Evolutionary conservation across 2,329 filamentous ascomycete species (phyloP), one percentile per base, ranked within the genome.

Genomic region (Verticillium isaacii): DNA sequence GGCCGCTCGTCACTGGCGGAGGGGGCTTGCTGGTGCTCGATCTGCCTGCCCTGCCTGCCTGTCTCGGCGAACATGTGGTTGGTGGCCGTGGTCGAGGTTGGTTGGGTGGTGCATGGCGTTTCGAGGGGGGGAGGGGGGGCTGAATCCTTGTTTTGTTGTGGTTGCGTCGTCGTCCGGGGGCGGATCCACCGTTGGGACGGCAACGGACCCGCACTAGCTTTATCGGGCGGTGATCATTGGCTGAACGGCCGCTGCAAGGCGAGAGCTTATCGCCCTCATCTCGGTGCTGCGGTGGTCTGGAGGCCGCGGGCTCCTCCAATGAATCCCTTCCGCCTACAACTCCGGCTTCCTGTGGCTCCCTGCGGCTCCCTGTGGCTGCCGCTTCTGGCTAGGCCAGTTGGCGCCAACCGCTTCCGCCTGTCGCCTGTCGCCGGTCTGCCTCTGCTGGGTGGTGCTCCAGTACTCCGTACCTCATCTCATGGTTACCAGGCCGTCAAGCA

Each of bases 121-220:
- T 15, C 25, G 45, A 14, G 41, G 25, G 25, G 39, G 15, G 29
- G 29, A n/a, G n/a, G n/a, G n/a, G n/a, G n/a, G n/a, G n/a, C n/a
- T n/a, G n/a, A 5, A 52, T 17, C 36, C 37, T 57, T 52, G 57
- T 59, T 59, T 59, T 59, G 58, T 54, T 59, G 41, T 55, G 32
- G 25, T 37, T 19, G 41, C 32, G 32, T 50, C 19, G n/a, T 25
- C 45, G 5, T 36, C 34, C 9, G 34, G 29, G 29, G 29, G 34
- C n/a, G 34, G 34, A 23, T 50, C 8, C 45, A 11, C 29, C 14
- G 58, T 59, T 54, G 58, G 17, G 5, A 15, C 23, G 19, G 58
- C 32, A 55, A 59, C 58, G 41, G 25, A 17, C 2, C 58, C 58
- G 34, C 39, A 11, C 2, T 2, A 59, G 58, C 58, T 54, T 59